Base-by-base conservation (phyloP, 2,329 filamentous ascomycete species). In the Malbranchea cinnamomea region DNA sequence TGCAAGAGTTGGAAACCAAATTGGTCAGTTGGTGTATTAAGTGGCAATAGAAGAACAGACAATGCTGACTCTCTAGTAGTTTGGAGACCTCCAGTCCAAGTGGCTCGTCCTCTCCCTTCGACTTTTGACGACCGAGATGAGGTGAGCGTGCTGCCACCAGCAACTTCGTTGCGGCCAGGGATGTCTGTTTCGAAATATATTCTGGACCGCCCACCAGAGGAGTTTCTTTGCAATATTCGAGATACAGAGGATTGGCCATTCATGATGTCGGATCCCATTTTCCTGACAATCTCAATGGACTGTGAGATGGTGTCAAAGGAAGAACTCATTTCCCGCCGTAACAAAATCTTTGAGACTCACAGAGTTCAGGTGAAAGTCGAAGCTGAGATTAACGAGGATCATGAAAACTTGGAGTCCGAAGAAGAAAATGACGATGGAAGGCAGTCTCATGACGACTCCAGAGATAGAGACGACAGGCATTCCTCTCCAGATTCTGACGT, bases 161-260 rank as follows among this genome's bases (percentile, higher is more conserved):
- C 36, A 23, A 19, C 36, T 8, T 37, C 36, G 4, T 33, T 47
- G 8, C 37, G 40, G 9, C 46, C 41, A 16, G 59, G 57, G 9
- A 54, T 57, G 28, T 63, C 59, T 21, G 55, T 65, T 3, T 69
- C 65, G 2, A 56, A 61, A 30, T 67, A 68, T 36, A 61, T 65
- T 38, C 54, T 50, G 4, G 37, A 49, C 3, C 50, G 56, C 8
- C 58, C 56, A 33, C 48, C 52, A 2, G 52, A 62, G 11, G 56
- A 65, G 34, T 54, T 57, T 10, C 50, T 57, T 32, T 41, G 60
- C 20, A 58, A 62, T 37, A 56, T 68, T 10, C 49, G 60, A 32
- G 56, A 67, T 35, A 66, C 61, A 0, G 55, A 61, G 21, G 50
- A 57, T 13, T 69, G 65, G 65, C 42, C 57, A 2, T 49, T 52